Evolutionary conservation across 2,329 filamentous ascomycete species (phyloP).

Genomic region (Botryotinia calthae): DNA sequence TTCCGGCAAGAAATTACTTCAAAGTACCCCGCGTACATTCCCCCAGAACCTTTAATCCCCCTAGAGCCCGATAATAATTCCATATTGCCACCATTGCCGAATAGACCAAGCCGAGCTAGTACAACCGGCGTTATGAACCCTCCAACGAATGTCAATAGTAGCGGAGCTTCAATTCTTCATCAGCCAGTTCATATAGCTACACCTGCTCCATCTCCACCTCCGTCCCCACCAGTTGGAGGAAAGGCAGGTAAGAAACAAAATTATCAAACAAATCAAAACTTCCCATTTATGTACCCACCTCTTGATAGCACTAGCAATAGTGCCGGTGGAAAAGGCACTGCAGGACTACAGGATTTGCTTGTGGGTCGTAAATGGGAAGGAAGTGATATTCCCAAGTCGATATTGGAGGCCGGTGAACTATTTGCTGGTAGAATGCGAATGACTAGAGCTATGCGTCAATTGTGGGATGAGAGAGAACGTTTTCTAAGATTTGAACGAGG

Average conservation of each 20-base stretch:
- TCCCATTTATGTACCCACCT: constrained; percentile 95
- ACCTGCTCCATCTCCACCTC: constrained; percentile 90
- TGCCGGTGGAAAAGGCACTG: constrained; percentile 82
- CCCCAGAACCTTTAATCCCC: constrained; percentile 77
- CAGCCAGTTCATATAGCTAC: constrained; percentile 99
- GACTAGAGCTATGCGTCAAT: constrained; percentile 83
- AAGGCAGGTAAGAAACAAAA: constrained; percentile 99
- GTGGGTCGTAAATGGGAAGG: constrained; percentile 88
- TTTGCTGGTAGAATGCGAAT: constrained; percentile 89
- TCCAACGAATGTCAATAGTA: constrained; percentile 51
- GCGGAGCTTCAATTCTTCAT: constrained; percentile 78
- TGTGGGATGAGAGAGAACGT: constrained; percentile 90
- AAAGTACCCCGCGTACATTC: constrained; percentile 95
- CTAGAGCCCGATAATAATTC: constrained; percentile 89
- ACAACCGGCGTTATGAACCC: constrained; percentile 62
- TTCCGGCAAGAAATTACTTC: constrained; percentile 97
- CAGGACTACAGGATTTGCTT: constrained; percentile 73
- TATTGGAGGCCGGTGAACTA: constrained; percentile 88
- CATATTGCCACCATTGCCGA: constrained; percentile 79
- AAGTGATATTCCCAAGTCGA: constrained; percentile 90
- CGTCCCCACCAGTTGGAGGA: constrained; percentile 79
- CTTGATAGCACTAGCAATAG: constrained; percentile 85
- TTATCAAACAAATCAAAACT: constrained; percentile 98
- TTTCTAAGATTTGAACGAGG: constrained; percentile 92
- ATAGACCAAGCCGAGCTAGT: constrained; percentile 63